Evolutionary conservation across 2,329 filamentous ascomycete genomes (phyloP).

Genomic region (Plectosphaerella cucumerina): DNA sequence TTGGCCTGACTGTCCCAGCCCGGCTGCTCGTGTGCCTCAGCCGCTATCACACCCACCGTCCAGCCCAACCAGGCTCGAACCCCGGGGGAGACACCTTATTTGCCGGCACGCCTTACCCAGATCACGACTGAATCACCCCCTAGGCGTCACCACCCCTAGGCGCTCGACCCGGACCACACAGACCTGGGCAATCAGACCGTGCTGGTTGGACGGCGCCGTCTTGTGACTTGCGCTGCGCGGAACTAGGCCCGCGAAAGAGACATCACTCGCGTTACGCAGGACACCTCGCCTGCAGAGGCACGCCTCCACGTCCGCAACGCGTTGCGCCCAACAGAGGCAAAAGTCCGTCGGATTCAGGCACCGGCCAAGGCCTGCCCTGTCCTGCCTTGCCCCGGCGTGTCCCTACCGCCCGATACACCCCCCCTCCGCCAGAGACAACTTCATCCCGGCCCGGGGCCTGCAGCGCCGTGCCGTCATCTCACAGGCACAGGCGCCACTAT

Average conservation of each 20-base stretch:
- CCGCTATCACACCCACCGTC: neutral
- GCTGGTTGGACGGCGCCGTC: neutral
- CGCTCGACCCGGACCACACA: neutral
- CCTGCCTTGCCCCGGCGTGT: too few species aligned
- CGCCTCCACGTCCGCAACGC: neutral
- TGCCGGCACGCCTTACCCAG: neutral
- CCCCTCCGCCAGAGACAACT: slow-evolving; percentile 7
- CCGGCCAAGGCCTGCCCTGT: too few species aligned
- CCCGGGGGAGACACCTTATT: neutral
- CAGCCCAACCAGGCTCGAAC: neutral
- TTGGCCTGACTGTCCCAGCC: neutral
- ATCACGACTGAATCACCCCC: neutral
- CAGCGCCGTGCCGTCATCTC: slow-evolving; percentile 25
- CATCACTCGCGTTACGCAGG: neutral
- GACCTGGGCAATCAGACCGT: neutral
- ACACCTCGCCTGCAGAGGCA: neutral
- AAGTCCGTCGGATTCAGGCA: too few species aligned
- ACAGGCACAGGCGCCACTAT: slow-evolving; percentile 10
- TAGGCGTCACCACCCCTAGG: too few species aligned
- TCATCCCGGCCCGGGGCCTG: slow-evolving; percentile 20
- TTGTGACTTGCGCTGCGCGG: neutral
- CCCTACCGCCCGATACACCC: too few species aligned
- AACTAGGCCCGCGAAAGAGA: neutral
- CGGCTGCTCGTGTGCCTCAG: neutral
- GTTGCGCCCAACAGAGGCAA: neutral